Evolutionary conservation across 148 eudicot species (phyloP).

Genomic region (Rhododendron griersonianum): DNA sequence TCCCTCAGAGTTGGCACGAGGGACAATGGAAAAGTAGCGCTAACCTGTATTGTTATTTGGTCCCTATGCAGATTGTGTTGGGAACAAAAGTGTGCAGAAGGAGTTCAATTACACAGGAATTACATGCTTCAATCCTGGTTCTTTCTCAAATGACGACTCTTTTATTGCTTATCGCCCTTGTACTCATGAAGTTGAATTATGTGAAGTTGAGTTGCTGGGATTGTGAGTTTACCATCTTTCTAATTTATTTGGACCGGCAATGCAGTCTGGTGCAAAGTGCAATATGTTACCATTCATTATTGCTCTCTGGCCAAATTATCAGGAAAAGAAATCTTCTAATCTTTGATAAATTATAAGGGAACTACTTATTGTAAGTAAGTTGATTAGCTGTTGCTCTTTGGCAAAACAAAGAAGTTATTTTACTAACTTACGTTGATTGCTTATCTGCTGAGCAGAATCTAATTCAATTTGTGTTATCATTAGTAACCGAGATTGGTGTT

Average conservation of each 20-base stretch:
- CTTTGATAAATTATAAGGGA: neutral
- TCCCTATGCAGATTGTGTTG: constrained; percentile 63
- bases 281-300: neutral
- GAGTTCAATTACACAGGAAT: constrained; percentile 66
- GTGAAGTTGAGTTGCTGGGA: constrained; percentile 55
- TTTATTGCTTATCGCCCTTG: constrained; percentile 87
- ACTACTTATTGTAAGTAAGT: neutral
- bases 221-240: constrained; percentile 8
- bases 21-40: neutral
- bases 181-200: constrained; percentile 75
- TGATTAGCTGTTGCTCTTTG: neutral
- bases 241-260: constrained; percentile 5
- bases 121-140: constrained; percentile 95
- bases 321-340: neutral
- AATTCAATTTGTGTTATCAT: neutral
- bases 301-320: neutral
- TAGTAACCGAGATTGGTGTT: neutral
- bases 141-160: constrained; percentile 73
- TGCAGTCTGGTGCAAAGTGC: neutral
- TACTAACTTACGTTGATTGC: neutral
- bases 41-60: neutral
- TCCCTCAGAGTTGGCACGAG: neutral
- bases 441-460: neutral
- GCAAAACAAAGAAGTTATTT: neutral
- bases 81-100: constrained; percentile 88